These are phyloP conservation scores for Clausena lansium DNA, from an alignment of 345 rosid genomes.

Conservation along the genomic window DNA sequence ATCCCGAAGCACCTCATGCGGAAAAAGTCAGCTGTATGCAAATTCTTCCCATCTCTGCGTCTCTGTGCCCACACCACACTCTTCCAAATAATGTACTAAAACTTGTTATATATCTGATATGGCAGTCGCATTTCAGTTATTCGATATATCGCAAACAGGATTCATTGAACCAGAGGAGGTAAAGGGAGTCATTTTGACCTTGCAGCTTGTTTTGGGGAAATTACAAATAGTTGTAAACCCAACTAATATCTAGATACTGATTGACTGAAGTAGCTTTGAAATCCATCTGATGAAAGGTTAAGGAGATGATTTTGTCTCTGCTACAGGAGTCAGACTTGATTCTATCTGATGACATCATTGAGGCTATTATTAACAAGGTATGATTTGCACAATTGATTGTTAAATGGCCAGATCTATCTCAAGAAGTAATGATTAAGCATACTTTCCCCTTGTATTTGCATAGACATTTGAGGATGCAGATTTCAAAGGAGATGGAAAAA, in stretches of 20 bases:
- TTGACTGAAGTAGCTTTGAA: neutral
- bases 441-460: neutral
- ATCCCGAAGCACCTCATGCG: conserved; percentile 54
- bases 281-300: conserved; percentile 27
- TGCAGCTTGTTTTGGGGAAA: neutral
- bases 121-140: conserved; percentile 56
- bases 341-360: conserved; percentile 37
- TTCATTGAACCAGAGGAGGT: conserved; percentile 62
- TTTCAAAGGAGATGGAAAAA: conserved; percentile 40
- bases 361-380: conserved; percentile 43
- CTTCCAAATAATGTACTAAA: neutral
- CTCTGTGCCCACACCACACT: neutral
- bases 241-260: too few relatives aligned
- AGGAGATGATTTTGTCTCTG: conserved; percentile 40
- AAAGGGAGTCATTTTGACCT: conserved; percentile 1
- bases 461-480: conserved; percentile 51
- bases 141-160: conserved; percentile 57
- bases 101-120: neutral
- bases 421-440: neutral
- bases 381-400: neutral
- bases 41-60: neutral
- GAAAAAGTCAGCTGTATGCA: conserved; percentile 59
- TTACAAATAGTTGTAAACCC: neutral
- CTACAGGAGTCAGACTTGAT: conserved; percentile 41
- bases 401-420: neutral